Evolutionary conservation across 768 basidiomycete species (phyloP), one percentile per base, ranked within the genome.

Genomic region (Termitomyces bulborhizus): DNA sequence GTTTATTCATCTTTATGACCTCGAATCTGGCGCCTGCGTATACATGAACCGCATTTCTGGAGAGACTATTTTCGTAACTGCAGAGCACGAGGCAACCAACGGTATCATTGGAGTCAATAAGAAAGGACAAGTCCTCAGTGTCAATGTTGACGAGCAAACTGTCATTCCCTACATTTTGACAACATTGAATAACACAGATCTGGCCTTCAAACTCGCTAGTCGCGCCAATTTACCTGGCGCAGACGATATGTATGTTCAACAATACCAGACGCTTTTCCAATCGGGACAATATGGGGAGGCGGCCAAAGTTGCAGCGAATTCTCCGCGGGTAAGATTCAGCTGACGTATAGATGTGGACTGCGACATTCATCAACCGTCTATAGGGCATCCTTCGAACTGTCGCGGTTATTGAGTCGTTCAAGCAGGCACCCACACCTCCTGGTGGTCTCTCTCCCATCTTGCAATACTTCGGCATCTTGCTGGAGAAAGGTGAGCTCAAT

Each of bases 21-120:
- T 98, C 60, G 97, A 99, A 71, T 83, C 93, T 8, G 97, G 95
- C 55, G 87, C 92, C 43, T 98, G 97, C 74, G 85, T 99, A 57
- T 99, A 98, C 78, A 99, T 99, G 97, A 99, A 99, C 81, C 90
- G 97, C 61, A 99, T 99, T 69, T 94, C 92, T 42, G 96, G 97
- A 34, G 97, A 99, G 76, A 98, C 97, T 34, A 98, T 99, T 68
- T 99, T 99, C 68, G 94, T 97, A 44, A 98, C 97, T 12, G 92
- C 96, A 34, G 95, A 98, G 65, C 93, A 98, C 66, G 95, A 98
- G 69, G 82, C 86, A 16, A 85, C 87, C 3, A 83, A 93, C 66
- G 97, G 97, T 76, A 97, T 99, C 70, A 93, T 99, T 60, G 96
- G 96, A 61, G 94, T 99, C 67, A 99, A 99, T 83, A 92, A 96